Conservation (phyloP, 2,329 filamentous ascomycete species). For the Neofusicoccum laricinum region DNA sequence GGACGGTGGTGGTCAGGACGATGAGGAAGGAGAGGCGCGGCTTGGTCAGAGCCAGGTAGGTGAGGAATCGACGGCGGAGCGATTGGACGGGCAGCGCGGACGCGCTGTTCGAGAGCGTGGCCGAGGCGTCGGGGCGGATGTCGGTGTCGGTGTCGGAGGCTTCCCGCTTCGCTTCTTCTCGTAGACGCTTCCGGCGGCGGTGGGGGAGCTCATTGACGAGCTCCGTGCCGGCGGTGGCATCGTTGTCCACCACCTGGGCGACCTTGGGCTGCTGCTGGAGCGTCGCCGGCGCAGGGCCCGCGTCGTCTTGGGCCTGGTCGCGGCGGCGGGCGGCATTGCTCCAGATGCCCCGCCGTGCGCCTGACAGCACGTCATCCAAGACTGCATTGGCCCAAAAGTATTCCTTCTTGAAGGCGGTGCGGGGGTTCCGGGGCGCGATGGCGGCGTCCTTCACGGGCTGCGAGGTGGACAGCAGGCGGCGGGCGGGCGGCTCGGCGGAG, state of each 20-base stretch:
- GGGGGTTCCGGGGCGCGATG: slow-evolving; percentile 28
- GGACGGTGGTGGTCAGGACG: slow-evolving; percentile 82
- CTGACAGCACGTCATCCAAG: slow-evolving; percentile 31
- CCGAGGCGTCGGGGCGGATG: slow-evolving; percentile 58
- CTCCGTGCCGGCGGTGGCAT: slow-evolving; percentile 18
- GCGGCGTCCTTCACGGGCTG: slow-evolving; percentile 28
- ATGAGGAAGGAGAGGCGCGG: slow-evolving; percentile 89
- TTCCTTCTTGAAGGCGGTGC: slow-evolving; percentile 33
- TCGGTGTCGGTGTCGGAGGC: slow-evolving; percentile 28
- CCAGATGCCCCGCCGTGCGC: slow-evolving; percentile 29
- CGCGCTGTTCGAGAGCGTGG: slow-evolving; percentile 57
- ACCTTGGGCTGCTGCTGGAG: slow-evolving; percentile 16
- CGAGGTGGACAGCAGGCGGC: slow-evolving; percentile 29
- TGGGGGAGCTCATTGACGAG: slow-evolving; percentile 31
- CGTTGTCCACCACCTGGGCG: slow-evolving; percentile 17
- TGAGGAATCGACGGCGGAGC: slow-evolving; percentile 66
- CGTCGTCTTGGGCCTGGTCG: slow-evolving; percentile 11
- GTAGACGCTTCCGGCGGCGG: slow-evolving; percentile 31
- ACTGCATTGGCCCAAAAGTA: slow-evolving; percentile 39
- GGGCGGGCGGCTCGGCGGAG: slow-evolving; percentile 21
- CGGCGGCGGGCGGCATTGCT: slow-evolving; percentile 27
- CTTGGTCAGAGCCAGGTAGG: slow-evolving; percentile 90
- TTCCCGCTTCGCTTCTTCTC: slow-evolving; percentile 22
- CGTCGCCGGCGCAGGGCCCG: slow-evolving; percentile 12
- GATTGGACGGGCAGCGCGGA: slow-evolving; percentile 56